These are phyloP conservation scores for Colletotrichum echinochloae DNA, from an alignment of 2,329 filamentous ascomycete genomes.

Conservation along the genomic window DNA sequence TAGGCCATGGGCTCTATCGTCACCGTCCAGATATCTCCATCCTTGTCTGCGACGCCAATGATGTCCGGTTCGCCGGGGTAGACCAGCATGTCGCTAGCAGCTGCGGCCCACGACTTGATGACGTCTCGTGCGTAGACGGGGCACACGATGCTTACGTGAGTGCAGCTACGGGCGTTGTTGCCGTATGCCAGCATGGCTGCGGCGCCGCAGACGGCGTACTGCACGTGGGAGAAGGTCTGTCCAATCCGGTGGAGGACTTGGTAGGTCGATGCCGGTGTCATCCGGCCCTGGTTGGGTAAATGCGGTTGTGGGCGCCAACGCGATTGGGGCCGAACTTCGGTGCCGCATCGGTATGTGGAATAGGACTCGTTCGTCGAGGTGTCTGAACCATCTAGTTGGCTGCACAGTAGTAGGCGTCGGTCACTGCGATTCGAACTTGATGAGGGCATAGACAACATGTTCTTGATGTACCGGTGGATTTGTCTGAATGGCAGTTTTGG, in stretches of 20 bases:
- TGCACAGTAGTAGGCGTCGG: neutral
- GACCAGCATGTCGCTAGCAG: constrained; percentile 47
- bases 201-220: constrained; percentile 60
- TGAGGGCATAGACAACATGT: neutral
- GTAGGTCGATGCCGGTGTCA: constrained; percentile 48
- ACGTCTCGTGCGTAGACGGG: constrained; percentile 51
- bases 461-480: neutral
- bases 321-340: neutral
- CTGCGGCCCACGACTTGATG: constrained; percentile 56
- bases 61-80: constrained; percentile 51
- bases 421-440: neutral
- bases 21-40: constrained; percentile 49
- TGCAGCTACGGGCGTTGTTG: constrained; percentile 46
- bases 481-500: neutral
- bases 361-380: neutral
- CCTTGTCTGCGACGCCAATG: constrained; percentile 58
- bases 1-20: constrained; percentile 46
- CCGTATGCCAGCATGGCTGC: constrained; percentile 60
- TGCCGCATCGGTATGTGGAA: neutral
- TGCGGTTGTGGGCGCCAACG: neutral
- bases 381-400: neutral
- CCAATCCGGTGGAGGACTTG: constrained; percentile 56
- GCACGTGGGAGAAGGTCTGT: constrained; percentile 54
- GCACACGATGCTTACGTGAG: constrained; percentile 56
- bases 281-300: constrained; percentile 17